Base-by-base conservation (phyloP, 2,329 filamentous ascomycete species). In the Trichoderma breve region DNA sequence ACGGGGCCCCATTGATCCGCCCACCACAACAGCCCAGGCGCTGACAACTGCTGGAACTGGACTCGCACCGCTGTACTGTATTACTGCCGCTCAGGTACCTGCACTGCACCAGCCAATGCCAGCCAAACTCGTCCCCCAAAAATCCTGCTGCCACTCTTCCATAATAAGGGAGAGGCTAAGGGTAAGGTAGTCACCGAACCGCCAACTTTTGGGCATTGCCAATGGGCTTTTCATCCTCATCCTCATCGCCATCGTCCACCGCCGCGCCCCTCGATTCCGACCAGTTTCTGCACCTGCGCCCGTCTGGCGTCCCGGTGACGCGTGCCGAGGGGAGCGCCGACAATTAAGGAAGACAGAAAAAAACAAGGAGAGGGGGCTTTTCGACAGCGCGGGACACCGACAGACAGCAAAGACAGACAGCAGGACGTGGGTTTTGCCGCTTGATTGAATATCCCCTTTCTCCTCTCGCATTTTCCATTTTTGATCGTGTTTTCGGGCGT, bases 271-370 rank as follows among this genome's bases (percentile, higher is more conserved):
- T 68, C 70, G 43, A 63, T 68, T 68, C 64, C 55, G 43, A 47
- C 69, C 36, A 36, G 9, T 15, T 51, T 65, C 15, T 43, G 53
- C 64, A 34, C 30, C 55, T 57, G 70, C 70, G 64, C 71, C 66
- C 61, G 66, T 26, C 71, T 60, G 66, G 60, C 71, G 71, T 72
- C 57, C 60, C 71, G 71, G 65, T 60, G 71, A 70, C 71, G 71
- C 71, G 71, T 72, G 71, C 66, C 53, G 65, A 70, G 68, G 70
- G 65, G 62, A 68, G 63, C 61, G 68, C 55, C 55, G 28, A 58
- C 63, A 60, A 53, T 60, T 67, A 14, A 55, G 55, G 60, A 60
- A 32, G 26, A 60, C 18, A 34, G 34, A 61, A 63, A 32, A 58
- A 58, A 30, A 39, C 21, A 60, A 32, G 30, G 28, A 55, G 28